phyloP scores from a whole-genome alignment of 1,284 basidiomycete genomes.

The Apiotrichum gamsii region DNA sequence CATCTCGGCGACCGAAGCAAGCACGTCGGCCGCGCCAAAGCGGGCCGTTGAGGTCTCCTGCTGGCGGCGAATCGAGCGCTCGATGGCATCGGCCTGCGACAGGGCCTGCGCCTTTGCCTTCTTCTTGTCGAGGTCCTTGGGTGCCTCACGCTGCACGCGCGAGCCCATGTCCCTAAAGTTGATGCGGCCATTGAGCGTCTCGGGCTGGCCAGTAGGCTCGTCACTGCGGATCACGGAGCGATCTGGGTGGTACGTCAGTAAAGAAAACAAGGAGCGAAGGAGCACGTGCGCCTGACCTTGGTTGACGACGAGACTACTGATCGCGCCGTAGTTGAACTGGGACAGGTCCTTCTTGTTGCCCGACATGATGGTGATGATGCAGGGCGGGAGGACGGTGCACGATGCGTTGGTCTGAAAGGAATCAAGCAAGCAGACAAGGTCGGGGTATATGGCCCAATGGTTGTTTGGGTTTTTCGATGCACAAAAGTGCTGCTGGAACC shows the following conservation, averaged over 20 bases:
- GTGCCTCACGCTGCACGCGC: slow-evolving; percentile 70
- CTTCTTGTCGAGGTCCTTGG: slow-evolving; percentile 93
- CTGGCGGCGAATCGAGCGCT: slow-evolving; percentile 42
- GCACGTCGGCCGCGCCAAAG: slow-evolving; percentile 64
- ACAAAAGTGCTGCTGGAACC: too few species aligned
- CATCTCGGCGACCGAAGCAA: slow-evolving; percentile 86
- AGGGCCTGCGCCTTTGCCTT: slow-evolving; percentile 68
- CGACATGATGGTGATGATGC: slow-evolving; percentile 35
- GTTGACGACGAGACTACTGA: slow-evolving; percentile 77
- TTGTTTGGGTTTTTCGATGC: too few species aligned
- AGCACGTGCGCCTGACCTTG: slow-evolving; percentile 50
- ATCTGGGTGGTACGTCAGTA: slow-evolving; percentile 22
- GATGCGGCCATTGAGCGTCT: slow-evolving; percentile 85
- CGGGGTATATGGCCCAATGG: too few species aligned
- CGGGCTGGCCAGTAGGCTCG: slow-evolving; percentile 94
- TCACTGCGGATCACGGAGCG: slow-evolving; percentile 62
- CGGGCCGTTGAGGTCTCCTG: slow-evolving; percentile 38
- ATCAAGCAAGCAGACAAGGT: background rate
- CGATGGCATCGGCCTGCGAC: slow-evolving; percentile 49
- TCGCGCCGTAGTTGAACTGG: slow-evolving; percentile 83
- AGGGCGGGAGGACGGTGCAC: background rate
- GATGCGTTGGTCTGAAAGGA: background rate
- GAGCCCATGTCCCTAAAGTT: slow-evolving; percentile 91
- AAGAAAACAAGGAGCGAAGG: background rate
- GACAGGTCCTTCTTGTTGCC: slow-evolving; percentile 59